phyloP scores from a whole-genome alignment of 352 stramenopile species.

The Pythium aristosporum region DNA sequence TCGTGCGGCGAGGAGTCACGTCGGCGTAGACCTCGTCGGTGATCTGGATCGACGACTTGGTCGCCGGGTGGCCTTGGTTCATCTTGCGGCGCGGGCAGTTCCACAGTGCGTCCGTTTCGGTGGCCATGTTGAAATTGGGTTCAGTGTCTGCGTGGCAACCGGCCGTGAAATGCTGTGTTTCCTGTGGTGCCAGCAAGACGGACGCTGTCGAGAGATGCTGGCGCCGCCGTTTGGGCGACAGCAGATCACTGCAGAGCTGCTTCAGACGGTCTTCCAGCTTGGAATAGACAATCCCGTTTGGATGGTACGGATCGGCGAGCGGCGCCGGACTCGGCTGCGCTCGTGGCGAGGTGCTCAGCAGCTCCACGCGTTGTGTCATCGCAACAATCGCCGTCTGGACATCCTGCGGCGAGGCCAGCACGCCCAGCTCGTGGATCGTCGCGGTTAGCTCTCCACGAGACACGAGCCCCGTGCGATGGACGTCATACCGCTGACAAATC shows the following conservation, averaged over 20 bases:
- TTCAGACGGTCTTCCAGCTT: slow-evolving; percentile 44
- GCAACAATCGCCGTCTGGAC: slow-evolving; percentile 54
- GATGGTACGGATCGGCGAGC: slow-evolving; percentile 14
- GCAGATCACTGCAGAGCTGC: slow-evolving; percentile 57
- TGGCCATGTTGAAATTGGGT: slow-evolving; percentile 41
- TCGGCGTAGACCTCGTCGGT: slow-evolving; percentile 34
- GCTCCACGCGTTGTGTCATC: slow-evolving; percentile 33
- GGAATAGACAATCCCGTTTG: slow-evolving; percentile 45
- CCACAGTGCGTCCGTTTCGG: slow-evolving; percentile 52
- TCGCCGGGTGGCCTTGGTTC: slow-evolving; percentile 60
- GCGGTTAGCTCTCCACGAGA: slow-evolving; percentile 46
- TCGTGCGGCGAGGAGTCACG: not conserved
- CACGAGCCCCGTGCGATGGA: slow-evolving; percentile 40
- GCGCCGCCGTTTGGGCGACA: slow-evolving; percentile 64
- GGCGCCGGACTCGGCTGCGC: not conserved
- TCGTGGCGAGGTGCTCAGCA: slow-evolving; percentile 3
- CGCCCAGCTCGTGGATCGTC: slow-evolving; percentile 56
- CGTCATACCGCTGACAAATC: slow-evolving; percentile 52
- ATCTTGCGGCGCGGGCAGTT: slow-evolving; percentile 63
- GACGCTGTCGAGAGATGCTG: slow-evolving; percentile 73
- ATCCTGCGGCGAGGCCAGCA: slow-evolving; percentile 56
- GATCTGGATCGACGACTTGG: slow-evolving; percentile 58
- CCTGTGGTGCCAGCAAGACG: slow-evolving; percentile 59
- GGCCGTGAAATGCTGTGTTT: slow-evolving; percentile 32
- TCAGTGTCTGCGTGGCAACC: slow-evolving; percentile 25